Conservation (phyloP, 2,329 filamentous ascomycete species). For the Trichoderma atrobrunneum region DNA sequence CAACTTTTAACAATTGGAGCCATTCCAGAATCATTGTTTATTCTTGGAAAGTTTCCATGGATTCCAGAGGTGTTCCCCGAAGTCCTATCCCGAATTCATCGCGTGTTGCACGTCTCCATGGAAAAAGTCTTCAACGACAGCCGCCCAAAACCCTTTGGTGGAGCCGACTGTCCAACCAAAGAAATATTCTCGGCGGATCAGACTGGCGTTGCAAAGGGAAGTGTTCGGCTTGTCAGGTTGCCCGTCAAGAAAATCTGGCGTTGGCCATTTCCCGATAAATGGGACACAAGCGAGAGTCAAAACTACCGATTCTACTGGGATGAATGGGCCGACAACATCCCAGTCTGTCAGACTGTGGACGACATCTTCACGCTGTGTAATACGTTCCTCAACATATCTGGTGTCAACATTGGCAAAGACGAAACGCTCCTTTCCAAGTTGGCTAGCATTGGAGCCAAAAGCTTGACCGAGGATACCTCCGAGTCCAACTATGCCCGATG, state of each 20-base stretch:
- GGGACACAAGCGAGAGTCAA: constrained; percentile 70
- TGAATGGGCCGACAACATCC: constrained; percentile 92
- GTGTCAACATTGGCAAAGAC: constrained; percentile 86
- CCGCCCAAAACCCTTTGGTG: constrained; percentile 33
- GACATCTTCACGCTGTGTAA: constrained; percentile 86
- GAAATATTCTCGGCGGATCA: constrained; percentile 57
- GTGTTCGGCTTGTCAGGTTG: constrained; percentile 58
- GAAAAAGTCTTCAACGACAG: constrained; percentile 64
- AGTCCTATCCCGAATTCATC: constrained; percentile 74
- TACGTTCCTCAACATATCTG: constrained; percentile 79
- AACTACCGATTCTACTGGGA: constrained; percentile 96
- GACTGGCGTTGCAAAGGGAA: constrained; percentile 65
- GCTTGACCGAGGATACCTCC: constrained; percentile 67
- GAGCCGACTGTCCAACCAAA: constrained; percentile 43
- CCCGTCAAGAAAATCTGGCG: constrained; percentile 66
- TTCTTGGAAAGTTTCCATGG: constrained; percentile 91
- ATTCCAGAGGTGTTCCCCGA: constrained; percentile 81
- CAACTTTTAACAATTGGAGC: constrained; percentile 88
- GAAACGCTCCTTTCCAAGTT: constrained; percentile 74
- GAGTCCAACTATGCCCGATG: constrained; percentile 71
- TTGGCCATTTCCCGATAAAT: constrained; percentile 81
- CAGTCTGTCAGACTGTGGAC: constrained; percentile 83
- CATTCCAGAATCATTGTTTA: constrained; percentile 86
- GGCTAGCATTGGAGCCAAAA: constrained; percentile 78
- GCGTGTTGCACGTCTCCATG: constrained; percentile 78